phyloP scores from a whole-genome alignment of 257 asterid genomes.

The Solanum ossicruentum region DNA sequence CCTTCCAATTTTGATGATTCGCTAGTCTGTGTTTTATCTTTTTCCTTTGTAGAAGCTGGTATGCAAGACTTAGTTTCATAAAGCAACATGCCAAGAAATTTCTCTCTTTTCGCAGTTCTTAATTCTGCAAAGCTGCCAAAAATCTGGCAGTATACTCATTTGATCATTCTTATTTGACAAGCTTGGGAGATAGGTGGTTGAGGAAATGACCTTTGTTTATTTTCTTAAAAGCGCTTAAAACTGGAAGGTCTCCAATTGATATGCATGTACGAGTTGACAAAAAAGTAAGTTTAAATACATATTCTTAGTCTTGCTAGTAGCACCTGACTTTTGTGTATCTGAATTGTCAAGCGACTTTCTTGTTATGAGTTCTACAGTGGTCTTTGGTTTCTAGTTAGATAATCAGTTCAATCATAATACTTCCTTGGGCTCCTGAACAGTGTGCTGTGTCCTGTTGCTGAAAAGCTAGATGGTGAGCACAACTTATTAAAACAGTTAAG shows the following conservation, averaged over 20 bases:
- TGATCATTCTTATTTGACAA: background rate
- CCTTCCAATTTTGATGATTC: background rate
- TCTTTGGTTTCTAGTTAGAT: background rate
- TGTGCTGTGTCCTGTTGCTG: background rate
- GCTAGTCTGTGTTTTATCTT: background rate
- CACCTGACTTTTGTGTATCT: background rate
- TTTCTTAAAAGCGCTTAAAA: background rate
- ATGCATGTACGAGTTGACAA: background rate
- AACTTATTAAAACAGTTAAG: background rate
- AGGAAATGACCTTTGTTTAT: background rate
- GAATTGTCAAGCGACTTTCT: background rate
- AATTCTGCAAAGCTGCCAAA: background rate
- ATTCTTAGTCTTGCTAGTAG: background rate
- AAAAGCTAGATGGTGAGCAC: background rate
- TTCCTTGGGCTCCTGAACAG: background rate
- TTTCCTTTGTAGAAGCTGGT: background rate
- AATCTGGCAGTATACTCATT: background rate
- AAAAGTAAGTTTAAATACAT: background rate
- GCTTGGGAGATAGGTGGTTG: background rate
- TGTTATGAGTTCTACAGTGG: background rate
- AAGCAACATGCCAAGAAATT: background rate
- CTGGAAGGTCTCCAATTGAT: background rate
- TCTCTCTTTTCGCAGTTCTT: background rate
- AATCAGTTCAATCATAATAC: background rate
- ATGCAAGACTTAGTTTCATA: background rate